Evolutionary conservation across 164 flowering plant genomes (phyloP).

Genomic region (Macadamia integrifolia): DNA sequence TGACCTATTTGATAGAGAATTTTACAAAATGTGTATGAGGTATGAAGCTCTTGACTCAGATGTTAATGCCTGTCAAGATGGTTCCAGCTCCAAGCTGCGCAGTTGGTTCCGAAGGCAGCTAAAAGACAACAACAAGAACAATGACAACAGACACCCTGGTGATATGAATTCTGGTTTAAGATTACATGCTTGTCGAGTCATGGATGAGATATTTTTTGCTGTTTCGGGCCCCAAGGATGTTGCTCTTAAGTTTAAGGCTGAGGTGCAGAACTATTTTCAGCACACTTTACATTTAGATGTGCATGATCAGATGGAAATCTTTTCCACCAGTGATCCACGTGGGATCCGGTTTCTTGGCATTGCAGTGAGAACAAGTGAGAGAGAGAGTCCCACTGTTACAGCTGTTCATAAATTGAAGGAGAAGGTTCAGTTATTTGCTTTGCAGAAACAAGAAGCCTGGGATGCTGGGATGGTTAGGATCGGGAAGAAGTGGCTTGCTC

Average conservation of each 20-base stretch:
- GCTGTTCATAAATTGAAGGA: constrained; percentile 90
- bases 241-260: constrained; percentile 46
- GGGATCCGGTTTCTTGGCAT: constrained; percentile 63
- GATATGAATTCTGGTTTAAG: constrained; percentile 29
- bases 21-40: constrained; percentile 57
- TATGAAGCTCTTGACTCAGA: constrained; percentile 57
- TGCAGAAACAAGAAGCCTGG: constrained; percentile 74
- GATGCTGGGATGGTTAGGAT: constrained; percentile 54
- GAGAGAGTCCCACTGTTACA: constrained; percentile 52
- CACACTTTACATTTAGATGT: constrained; percentile 47
- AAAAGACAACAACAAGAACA: constrained; percentile 32
- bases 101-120: constrained; percentile 80
- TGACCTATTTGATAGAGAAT: constrained; percentile 63
- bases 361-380: constrained; percentile 33
- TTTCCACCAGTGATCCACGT: constrained; percentile 28
- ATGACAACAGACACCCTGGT: constrained; percentile 1
- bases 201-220: constrained; percentile 84
- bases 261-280: constrained; percentile 41
- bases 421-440: constrained; percentile 61
- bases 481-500: constrained; percentile 82
- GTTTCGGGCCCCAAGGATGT: constrained; percentile 59
- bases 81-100: constrained; percentile 48
- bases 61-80: constrained; percentile 16
- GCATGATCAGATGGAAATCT: constrained; percentile 31
- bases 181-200: constrained; percentile 64